Percentiles rank a stretch among this genome's conserved stretches.
Evolutionary conservation across 140 eudicot genomes (phyloP).

Genomic region (Bidens hawaiensis): DNA sequence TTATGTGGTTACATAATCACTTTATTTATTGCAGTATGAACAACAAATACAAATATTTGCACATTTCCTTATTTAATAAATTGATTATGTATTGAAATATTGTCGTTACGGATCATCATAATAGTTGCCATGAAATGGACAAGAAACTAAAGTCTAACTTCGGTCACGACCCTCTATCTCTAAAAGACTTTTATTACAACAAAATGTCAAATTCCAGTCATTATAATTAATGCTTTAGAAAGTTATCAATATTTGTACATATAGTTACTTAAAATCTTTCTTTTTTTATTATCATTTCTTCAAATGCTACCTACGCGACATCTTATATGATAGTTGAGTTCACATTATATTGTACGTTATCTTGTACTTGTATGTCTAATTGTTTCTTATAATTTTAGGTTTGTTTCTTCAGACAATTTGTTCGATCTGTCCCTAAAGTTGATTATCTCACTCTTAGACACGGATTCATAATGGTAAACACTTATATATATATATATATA

Average conservation of each 20-base stretch:
- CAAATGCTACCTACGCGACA: not conserved
- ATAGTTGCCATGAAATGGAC: not conserved
- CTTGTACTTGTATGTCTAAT: not conserved
- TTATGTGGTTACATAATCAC: too few relatives aligned
- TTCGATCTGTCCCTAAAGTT: conserved; percentile 50
- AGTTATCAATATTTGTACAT: not conserved
- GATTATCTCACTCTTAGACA: conserved; percentile 60
- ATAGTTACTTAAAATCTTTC: too few relatives aligned
- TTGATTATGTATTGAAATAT: not conserved
- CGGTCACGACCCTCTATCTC: conserved; percentile 4
- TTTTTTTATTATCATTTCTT: not conserved
- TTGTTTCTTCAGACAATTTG: conserved; percentile 60
- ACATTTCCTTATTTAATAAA: too few relatives aligned
- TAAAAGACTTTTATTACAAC: conserved; percentile 7
- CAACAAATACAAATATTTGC: too few relatives aligned
- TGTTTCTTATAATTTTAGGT: conserved; percentile 26
- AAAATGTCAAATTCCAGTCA: not conserved
- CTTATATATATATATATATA: too few relatives aligned
- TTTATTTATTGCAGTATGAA: too few relatives aligned
- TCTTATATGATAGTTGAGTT: not conserved
- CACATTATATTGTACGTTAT: too few relatives aligned
- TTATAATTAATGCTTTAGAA: not conserved
- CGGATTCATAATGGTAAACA: conserved; percentile 44
- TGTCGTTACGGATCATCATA: not conserved
- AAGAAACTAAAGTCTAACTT: conserved; percentile 1